Conservation (phyloP, 2,329 filamentous ascomycete genomes). For the Ceratocystis albifundus region DNA sequence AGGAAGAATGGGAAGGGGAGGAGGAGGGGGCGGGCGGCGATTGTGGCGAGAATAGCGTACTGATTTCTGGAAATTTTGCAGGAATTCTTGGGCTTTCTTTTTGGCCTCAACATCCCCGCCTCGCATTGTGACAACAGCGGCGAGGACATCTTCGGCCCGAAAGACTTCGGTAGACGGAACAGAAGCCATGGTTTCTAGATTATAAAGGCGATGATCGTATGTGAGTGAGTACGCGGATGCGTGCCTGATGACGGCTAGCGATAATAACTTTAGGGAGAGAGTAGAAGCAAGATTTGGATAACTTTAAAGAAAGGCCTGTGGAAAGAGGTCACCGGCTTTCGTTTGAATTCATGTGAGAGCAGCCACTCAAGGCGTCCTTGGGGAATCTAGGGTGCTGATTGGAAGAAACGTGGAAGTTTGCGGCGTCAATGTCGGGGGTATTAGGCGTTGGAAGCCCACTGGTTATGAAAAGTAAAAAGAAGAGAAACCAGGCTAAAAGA, state of each 20-base stretch:
- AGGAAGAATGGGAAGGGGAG: not conserved
- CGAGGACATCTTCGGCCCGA: slow-evolving; percentile 62
- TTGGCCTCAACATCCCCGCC: slow-evolving; percentile 72
- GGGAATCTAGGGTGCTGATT: slow-evolving; percentile 5
- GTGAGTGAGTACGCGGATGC: not conserved
- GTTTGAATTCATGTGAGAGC: slow-evolving; percentile 17
- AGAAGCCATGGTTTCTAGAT: slow-evolving; percentile 19
- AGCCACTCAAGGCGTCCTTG: slow-evolving; percentile 23
- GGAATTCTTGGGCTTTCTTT: slow-evolving; percentile 77
- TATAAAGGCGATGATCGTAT: not conserved
- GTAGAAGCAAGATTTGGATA: not conserved
- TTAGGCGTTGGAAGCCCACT: not conserved
- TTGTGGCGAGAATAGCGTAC: slow-evolving; percentile 37
- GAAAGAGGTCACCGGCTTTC: not conserved
- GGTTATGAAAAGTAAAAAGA: not conserved
- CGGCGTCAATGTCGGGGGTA: not conserved
- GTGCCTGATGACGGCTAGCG: not conserved
- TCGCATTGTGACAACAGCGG: slow-evolving; percentile 85
- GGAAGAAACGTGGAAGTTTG: not conserved
- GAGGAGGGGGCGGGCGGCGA: too few relatives aligned
- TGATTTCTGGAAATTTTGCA: slow-evolving; percentile 96
- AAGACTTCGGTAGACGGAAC: slow-evolving; percentile 49
- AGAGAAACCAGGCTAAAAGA: not conserved
- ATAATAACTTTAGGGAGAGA: not conserved
- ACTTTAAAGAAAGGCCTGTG: not conserved